These are phyloP conservation scores for Fusarium pseudocircinatum DNA, from an alignment of 2,329 filamentous ascomycete genomes.

Conservation along the genomic window DNA sequence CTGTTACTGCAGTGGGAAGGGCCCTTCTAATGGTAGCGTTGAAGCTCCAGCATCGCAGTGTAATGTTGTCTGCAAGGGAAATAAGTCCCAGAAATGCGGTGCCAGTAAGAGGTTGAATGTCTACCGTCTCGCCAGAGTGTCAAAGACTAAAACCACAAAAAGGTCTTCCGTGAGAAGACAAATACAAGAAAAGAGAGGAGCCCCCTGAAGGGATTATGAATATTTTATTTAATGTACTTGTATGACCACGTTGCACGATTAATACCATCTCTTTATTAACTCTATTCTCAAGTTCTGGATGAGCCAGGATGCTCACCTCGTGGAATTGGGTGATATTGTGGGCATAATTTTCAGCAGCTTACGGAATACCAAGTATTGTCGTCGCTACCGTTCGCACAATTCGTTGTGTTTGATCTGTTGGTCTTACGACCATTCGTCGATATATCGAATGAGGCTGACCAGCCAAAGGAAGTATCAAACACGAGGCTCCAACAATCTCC, in stretches of 20 bases:
- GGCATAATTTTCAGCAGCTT: neutral
- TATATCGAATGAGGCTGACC: neutral
- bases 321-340: neutral
- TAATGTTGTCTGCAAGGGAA: constrained; percentile 22
- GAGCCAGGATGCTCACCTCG: rapidly evolving
- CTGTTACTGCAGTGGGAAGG: constrained; percentile 33
- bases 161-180: neutral
- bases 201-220: neutral
- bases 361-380: neutral
- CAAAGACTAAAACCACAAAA: neutral
- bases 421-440: neutral
- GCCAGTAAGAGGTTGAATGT: constrained; percentile 23
- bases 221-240: neutral
- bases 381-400: neutral
- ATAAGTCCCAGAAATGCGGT: constrained; percentile 27
- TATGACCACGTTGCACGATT: neutral
- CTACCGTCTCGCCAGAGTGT: constrained; percentile 17
- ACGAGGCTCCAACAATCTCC: neutral
- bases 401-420: neutral
- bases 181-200: neutral
- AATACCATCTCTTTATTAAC: neutral
- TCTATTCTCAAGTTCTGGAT: neutral
- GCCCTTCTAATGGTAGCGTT: constrained; percentile 23
- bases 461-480: neutral
- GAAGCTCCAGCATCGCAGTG: constrained; percentile 22